These are phyloP conservation scores for Umbilicaria muhlenbergii DNA, from an alignment of 495 filamentous ascomycete species.

Conservation along the genomic window DNA sequence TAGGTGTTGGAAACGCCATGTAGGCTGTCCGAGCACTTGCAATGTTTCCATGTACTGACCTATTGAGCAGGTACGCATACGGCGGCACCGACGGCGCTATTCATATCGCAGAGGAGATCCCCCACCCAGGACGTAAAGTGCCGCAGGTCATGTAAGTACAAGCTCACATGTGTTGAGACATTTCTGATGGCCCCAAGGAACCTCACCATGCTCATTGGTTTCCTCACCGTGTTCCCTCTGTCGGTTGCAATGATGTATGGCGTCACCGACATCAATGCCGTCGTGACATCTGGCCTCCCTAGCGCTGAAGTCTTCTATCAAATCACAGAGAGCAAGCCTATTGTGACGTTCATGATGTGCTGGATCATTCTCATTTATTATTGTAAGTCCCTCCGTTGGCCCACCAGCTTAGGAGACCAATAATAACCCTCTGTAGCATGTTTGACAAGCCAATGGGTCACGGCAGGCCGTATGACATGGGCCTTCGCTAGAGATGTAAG, in stretches of 20 bases:
- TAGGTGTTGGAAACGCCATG: constrained; percentile 22
- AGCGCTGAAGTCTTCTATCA: constrained; percentile 17
- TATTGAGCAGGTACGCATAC: constrained; percentile 11
- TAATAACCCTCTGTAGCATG: constrained; percentile 2
- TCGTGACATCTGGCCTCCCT: constrained; percentile 12
- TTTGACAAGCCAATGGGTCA: constrained; percentile 18
- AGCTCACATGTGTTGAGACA: background rate
- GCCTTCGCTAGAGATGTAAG: constrained; percentile 23
- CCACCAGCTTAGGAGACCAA: background rate
- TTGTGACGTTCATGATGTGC: constrained; percentile 14
- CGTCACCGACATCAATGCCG: constrained; percentile 17
- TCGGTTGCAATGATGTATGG: constrained; percentile 21
- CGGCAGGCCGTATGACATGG: constrained; percentile 22
- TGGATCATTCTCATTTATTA: constrained; percentile 20
- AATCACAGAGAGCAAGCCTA: constrained; percentile 14
- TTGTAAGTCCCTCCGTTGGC: constrained; percentile 5
- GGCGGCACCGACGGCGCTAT: constrained; percentile 16
- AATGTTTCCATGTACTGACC: background rate
- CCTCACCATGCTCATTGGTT: constrained; percentile 22
- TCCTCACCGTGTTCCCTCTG: constrained; percentile 20
- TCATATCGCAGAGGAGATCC: constrained; percentile 15
- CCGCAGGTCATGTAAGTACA: constrained; percentile 17
- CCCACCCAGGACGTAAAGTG: constrained; percentile 15
- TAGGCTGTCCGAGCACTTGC: constrained; percentile 1
- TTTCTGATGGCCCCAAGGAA: constrained; percentile 5